Evolutionary conservation across 495 filamentous ascomycete genomes (phyloP).

Genomic region (Chaetomium tenue): DNA sequence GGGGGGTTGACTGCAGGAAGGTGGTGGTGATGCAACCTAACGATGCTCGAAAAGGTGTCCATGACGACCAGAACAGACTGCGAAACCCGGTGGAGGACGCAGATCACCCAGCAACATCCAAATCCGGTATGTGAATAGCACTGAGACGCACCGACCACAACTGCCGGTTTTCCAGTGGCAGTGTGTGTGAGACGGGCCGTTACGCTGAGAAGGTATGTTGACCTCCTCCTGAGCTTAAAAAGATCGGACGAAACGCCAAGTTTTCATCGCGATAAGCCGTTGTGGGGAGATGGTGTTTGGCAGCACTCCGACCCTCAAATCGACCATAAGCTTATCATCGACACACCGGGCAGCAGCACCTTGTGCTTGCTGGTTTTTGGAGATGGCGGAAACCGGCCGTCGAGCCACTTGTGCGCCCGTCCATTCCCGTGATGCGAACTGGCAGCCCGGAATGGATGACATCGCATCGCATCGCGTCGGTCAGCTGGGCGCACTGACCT

Average conservation of each 20-base stretch:
- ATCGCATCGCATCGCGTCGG: neutral
- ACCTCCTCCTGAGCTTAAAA: slow-evolving; percentile 15
- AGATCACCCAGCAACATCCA: slow-evolving; percentile 29
- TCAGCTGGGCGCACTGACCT: slow-evolving; percentile 8
- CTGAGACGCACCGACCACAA: neutral
- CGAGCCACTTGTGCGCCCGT: neutral
- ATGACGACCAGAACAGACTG: slow-evolving; percentile 15
- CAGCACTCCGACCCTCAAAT: neutral
- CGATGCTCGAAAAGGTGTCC: slow-evolving; percentile 14
- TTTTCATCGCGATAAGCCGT: neutral
- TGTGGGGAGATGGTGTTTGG: neutral
- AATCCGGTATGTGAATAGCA: neutral
- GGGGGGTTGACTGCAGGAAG: neutral
- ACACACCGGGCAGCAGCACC: no score
- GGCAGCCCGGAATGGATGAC: no score
- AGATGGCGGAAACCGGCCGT: no score
- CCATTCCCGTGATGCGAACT: neutral
- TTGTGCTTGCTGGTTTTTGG: neutral
- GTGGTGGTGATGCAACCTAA: slow-evolving; percentile 29
- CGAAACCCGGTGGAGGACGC: slow-evolving; percentile 29
- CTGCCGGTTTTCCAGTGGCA: slow-evolving; percentile 5
- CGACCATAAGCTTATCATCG: neutral
- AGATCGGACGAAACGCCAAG: slow-evolving; percentile 30
- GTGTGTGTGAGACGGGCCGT: slow-evolving; percentile 21
- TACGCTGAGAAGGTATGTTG: slow-evolving; percentile 12